These are phyloP conservation scores for Ceriops tagal DNA, from an alignment of 345 rosid genomes.

Conservation along the genomic window DNA sequence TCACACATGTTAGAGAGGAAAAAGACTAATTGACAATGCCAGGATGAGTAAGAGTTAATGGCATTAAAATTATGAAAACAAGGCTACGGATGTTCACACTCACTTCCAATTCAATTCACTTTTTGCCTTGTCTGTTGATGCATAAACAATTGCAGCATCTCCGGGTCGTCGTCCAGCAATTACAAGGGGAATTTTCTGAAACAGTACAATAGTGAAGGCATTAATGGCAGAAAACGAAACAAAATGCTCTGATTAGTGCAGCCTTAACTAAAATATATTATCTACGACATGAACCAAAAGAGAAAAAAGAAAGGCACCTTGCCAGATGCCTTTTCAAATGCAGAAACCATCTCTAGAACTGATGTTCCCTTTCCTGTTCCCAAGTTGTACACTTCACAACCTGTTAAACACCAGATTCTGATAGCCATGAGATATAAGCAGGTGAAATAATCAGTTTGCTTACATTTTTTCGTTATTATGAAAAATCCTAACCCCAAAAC, in stretches of 20 bases:
- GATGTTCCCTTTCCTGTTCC: constrained; percentile 98
- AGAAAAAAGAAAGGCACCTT: constrained; percentile 42
- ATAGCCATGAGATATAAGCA: no score
- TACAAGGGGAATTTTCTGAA: constrained; percentile 74
- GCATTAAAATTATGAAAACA: no score
- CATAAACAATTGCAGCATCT: constrained; percentile 83
- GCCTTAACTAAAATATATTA: no score
- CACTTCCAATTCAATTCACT: constrained; percentile 87
- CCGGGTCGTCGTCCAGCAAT: constrained; percentile 75
- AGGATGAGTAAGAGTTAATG: no score
- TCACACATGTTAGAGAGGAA: not conserved
- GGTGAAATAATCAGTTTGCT: no score
- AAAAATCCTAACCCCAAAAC: no score
- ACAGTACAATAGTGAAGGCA: no score
- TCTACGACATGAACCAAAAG: no score
- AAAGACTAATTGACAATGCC: no score
- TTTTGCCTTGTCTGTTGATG: constrained; percentile 80
- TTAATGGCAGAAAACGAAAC: no score
- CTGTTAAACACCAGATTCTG: constrained; percentile 27
- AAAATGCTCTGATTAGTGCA: no score
- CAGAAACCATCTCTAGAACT: constrained; percentile 89
- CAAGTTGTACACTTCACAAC: constrained; percentile 90
- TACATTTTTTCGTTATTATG: no score
- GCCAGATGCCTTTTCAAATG: constrained; percentile 90
- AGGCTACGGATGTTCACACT: constrained; percentile 24